phyloP scores from a whole-genome alignment of 2,329 filamentous ascomycete genomes.

The Rugonectria rugulosa region DNA sequence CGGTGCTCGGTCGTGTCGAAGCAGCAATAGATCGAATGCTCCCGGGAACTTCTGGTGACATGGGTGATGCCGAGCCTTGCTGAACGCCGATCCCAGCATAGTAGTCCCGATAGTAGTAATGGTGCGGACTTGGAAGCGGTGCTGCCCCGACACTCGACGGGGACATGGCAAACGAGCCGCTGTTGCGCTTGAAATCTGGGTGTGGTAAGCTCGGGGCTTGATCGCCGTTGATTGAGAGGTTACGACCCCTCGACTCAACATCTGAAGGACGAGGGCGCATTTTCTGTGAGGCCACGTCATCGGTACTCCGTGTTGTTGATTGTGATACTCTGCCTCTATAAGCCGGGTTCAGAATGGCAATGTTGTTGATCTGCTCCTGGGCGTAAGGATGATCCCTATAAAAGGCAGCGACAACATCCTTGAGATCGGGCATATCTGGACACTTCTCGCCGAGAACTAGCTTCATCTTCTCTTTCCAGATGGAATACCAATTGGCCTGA shows the following conservation, averaged over 20 bases:
- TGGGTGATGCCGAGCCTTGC: constrained; percentile 65
- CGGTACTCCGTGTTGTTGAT: constrained; percentile 65
- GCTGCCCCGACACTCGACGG: constrained; percentile 52
- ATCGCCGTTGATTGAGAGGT: constrained; percentile 69
- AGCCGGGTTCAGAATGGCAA: constrained; percentile 81
- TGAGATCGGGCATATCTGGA: constrained; percentile 67
- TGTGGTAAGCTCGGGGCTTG: constrained; percentile 68
- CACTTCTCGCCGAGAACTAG: constrained; percentile 74
- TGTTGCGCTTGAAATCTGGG: constrained; percentile 72
- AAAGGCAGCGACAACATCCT: constrained; percentile 81
- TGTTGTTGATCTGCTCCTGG: constrained; percentile 73
- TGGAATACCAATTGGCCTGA: constrained; percentile 81
- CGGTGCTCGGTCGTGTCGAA: constrained; percentile 63
- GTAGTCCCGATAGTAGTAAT: constrained; percentile 63
- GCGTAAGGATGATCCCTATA: constrained; percentile 79
- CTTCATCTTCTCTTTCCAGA: constrained; percentile 85
- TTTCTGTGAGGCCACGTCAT: constrained; percentile 55
- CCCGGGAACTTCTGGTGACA: constrained; percentile 60
- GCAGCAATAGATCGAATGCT: constrained; percentile 57
- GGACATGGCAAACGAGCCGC: constrained; percentile 70
- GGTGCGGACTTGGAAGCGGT: constrained; percentile 57
- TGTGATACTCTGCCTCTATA: constrained; percentile 66
- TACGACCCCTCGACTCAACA: constrained; percentile 60
- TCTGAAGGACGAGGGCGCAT: constrained; percentile 59
- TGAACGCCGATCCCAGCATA: constrained; percentile 37